Evolutionary conservation across 129 eudicot species (phyloP).

Genomic region (Flaveria brownii): DNA sequence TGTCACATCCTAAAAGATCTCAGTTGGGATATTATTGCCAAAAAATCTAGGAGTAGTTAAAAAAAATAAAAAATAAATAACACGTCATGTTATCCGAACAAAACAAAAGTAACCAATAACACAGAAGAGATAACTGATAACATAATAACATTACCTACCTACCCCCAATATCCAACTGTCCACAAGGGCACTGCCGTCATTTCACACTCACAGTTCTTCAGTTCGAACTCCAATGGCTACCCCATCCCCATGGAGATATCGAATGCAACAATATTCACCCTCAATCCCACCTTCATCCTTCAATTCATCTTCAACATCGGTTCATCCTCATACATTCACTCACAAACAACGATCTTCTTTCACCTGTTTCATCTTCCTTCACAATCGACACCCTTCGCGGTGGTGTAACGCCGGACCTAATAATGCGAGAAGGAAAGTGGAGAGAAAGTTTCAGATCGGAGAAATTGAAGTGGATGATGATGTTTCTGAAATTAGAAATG

Average conservation of each 20-base stretch:
- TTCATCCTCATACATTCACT: slow-evolving; percentile 21
- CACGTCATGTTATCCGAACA: background rate
- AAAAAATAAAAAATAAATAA: too few relatives aligned
- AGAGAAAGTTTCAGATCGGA: slow-evolving; percentile 20
- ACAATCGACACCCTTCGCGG: slow-evolving; percentile 23
- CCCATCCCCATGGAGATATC: slow-evolving; percentile 42
- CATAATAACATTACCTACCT: background rate
- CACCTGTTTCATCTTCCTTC: slow-evolving; percentile 24
- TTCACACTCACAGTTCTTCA: background rate
- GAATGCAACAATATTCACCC: slow-evolving; percentile 27
- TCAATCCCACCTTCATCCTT: slow-evolving; percentile 20
- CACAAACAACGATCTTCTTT: slow-evolving; percentile 27
- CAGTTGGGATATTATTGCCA: too few relatives aligned
- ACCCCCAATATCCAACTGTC: background rate
- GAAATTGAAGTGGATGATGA: slow-evolving; percentile 26
- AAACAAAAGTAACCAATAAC: background rate
- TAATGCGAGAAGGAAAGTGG: slow-evolving; percentile 32
- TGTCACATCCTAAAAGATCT: too few relatives aligned
- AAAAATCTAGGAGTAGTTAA: too few relatives aligned
- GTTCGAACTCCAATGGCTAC: slow-evolving; percentile 15
- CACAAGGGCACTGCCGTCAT: background rate
- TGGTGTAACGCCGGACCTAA: slow-evolving; percentile 27
- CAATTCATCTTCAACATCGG: slow-evolving; percentile 22
- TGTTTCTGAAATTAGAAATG: slow-evolving; percentile 18
- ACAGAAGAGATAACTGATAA: background rate